Percentiles rank a stretch among this genome's conserved stretches.
phyloP scores from a whole-genome alignment of 768 basidiomycete genomes.

The Gelatoporia subvermispora region DNA sequence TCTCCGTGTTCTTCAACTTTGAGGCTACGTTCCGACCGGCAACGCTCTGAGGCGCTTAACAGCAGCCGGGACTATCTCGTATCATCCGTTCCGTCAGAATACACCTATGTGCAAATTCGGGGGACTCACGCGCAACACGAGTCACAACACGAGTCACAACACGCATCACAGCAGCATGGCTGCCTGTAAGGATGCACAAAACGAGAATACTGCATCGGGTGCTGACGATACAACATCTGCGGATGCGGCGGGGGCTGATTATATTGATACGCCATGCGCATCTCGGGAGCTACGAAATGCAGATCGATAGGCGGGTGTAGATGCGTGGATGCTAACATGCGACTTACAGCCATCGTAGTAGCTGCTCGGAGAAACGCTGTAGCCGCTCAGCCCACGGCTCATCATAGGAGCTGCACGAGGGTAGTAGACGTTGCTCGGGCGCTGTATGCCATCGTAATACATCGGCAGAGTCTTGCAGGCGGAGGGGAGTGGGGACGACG shows the following conservation, averaged over 20 bases:
- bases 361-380: constrained; percentile 12
- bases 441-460: constrained; percentile 17
- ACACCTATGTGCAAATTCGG: background rate
- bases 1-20: no score
- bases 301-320: background rate
- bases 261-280: constrained; percentile 21
- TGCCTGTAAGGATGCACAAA: constrained; percentile 6
- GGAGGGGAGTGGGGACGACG: background rate
- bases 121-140: constrained; percentile 13
- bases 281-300: constrained; percentile 18
- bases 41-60: background rate
- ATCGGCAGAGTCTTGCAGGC: constrained; percentile 6
- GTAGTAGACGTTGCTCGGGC: constrained; percentile 21
- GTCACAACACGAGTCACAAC: constrained; percentile 17
- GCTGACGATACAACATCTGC: constrained; percentile 19
- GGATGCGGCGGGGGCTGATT: constrained; percentile 20
- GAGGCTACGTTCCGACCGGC: no score
- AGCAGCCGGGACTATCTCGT: background rate
- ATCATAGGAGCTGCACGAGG: constrained; percentile 12
- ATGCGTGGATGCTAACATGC: background rate
- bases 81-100: background rate
- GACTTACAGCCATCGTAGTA: constrained; percentile 21
- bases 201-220: constrained; percentile 11
- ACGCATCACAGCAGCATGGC: constrained; percentile 13
- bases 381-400: constrained; percentile 17